Conservation (phyloP, 164 flowering plant species). For the Annona cherimola region DNA sequence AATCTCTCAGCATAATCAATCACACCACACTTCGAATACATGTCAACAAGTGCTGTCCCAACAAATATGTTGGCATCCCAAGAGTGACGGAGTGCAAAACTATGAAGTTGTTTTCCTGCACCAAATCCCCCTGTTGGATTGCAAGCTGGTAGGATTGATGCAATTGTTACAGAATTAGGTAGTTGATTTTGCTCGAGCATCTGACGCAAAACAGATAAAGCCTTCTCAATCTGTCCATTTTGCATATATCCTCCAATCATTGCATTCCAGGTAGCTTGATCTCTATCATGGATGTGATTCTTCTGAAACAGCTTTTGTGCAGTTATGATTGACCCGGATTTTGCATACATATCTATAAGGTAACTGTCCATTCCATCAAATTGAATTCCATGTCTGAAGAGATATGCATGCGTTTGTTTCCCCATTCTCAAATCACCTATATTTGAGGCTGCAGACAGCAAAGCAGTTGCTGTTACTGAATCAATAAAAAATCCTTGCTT, state of each 20-base stretch:
- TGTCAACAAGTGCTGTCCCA: slow-evolving; percentile 68
- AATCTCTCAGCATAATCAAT: slow-evolving; percentile 53
- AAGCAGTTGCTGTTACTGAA: slow-evolving; percentile 58
- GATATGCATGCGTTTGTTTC: slow-evolving; percentile 71
- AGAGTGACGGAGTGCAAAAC: slow-evolving; percentile 51
- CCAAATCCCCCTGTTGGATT: slow-evolving; percentile 42
- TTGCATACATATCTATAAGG: slow-evolving; percentile 90
- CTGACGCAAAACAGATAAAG: slow-evolving; percentile 40
- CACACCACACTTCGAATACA: slow-evolving; percentile 77
- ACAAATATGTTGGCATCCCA: slow-evolving; percentile 71
- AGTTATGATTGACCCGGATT: slow-evolving; percentile 50
- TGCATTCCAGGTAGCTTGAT: slow-evolving; percentile 89
- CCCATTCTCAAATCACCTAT: slow-evolving; percentile 53
- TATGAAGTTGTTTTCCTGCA: slow-evolving; percentile 71
- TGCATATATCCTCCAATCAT: slow-evolving; percentile 74
- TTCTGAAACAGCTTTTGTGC: slow-evolving; percentile 43
- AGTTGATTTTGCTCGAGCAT: slow-evolving; percentile 48
- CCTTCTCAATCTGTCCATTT: slow-evolving; percentile 50
- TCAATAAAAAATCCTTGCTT: slow-evolving; percentile 56
- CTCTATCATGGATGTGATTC: slow-evolving; percentile 27
- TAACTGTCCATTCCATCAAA: slow-evolving; percentile 84
- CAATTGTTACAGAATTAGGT: slow-evolving; percentile 69
- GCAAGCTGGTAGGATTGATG: slow-evolving; percentile 77
- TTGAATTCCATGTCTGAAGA: slow-evolving; percentile 59
- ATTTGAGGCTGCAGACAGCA: slow-evolving; percentile 88